phyloP scores from a whole-genome alignment of 1,139 yeast species.

The Eremothecium coryli region DNA sequence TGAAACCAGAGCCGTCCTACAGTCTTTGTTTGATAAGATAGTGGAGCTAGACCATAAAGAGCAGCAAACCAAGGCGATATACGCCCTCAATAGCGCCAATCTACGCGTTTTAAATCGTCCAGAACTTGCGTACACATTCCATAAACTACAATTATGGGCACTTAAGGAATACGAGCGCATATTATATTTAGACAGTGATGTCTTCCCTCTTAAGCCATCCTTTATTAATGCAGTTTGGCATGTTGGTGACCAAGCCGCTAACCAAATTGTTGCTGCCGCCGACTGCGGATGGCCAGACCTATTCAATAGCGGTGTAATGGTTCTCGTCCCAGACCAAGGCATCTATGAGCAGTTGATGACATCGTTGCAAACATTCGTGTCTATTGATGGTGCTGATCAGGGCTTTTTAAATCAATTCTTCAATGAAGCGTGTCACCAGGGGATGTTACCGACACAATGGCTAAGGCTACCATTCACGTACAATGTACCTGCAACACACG shows the following conservation, averaged over 20 bases:
- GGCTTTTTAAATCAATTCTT: conserved; percentile 82
- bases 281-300: conserved; percentile 95
- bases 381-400: conserved; percentile 95
- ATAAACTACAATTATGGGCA: conserved; percentile 69
- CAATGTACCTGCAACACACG: conserved; percentile 69
- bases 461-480: conserved; percentile 64
- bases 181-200: conserved; percentile 76
- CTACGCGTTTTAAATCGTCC: conserved; percentile 52
- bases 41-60: conserved; percentile 19
- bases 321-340: conserved; percentile 47
- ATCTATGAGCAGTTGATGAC: conserved; percentile 40
- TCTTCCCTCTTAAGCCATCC: conserved; percentile 44
- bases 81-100: conserved; percentile 31
- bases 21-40: conserved; percentile 26
- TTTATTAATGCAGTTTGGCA: conserved; percentile 20
- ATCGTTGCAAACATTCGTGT: conserved; percentile 34
- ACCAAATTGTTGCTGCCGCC: conserved; percentile 63
- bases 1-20: conserved; percentile 13
- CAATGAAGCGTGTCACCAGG: conserved; percentile 35
- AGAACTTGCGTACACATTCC: conserved; percentile 60
- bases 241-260: conserved; percentile 15
- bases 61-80: conserved; percentile 15
- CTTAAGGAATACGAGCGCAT: conserved; percentile 50
- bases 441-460: conserved; percentile 38
- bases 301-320: conserved; percentile 82